Conservation (phyloP, 148 eudicot species). For the Tetragonia tetragonoides region DNA sequence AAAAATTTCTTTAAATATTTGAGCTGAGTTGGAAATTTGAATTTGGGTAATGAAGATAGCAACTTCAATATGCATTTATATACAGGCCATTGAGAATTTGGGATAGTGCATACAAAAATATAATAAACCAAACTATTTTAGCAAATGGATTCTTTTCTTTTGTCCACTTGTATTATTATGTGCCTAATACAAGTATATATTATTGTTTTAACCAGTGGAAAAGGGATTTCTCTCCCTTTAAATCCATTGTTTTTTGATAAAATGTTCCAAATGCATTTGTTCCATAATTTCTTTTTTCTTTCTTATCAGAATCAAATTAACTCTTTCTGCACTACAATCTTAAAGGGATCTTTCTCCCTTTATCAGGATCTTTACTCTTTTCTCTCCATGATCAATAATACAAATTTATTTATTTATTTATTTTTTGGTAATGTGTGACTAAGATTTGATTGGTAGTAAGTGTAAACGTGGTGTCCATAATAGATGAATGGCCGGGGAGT, state of each 20-base stretch:
- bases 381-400: too few relatives aligned
- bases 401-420: too few relatives aligned
- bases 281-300: not conserved
- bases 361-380: too few relatives aligned
- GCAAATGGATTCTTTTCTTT: constrained; percentile 18
- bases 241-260: not conserved
- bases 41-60: not conserved
- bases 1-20: not conserved
- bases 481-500: too few relatives aligned
- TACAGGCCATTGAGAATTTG: not conserved
- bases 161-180: constrained; percentile 14
- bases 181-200: not conserved
- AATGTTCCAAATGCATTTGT: constrained; percentile 7
- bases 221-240: not conserved
- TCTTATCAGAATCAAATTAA: not conserved
- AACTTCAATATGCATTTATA: constrained; percentile 10
- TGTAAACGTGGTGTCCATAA: too few relatives aligned
- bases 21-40: not conserved
- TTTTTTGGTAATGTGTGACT: too few relatives aligned
- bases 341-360: too few relatives aligned
- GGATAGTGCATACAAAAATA: not conserved
- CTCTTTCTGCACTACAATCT: too few relatives aligned
- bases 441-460: too few relatives aligned
- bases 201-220: too few relatives aligned
- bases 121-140: not conserved